Evolutionary conservation across 2,329 filamentous ascomycete species (phyloP).

Genomic region (Penicillium expansum): DNA sequence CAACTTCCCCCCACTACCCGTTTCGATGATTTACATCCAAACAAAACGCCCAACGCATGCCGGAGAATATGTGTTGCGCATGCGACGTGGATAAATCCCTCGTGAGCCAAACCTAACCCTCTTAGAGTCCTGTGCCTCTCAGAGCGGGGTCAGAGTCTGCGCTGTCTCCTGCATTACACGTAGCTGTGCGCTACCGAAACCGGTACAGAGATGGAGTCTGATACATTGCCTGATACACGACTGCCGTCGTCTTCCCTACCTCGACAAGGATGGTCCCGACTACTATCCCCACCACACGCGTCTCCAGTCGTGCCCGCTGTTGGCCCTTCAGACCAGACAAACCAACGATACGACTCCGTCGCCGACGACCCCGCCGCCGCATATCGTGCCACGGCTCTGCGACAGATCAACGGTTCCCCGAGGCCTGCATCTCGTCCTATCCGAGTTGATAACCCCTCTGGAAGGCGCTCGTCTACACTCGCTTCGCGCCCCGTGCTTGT

Average conservation of each 20-base stretch:
- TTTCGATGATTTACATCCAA: not conserved
- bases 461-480: constrained; percentile 29
- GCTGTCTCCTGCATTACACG: constrained; percentile 17
- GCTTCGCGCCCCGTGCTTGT: constrained; percentile 46
- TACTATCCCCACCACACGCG: constrained; percentile 25
- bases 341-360: constrained; percentile 26
- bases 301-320: constrained; percentile 19
- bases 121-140: constrained; percentile 10
- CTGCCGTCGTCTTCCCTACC: constrained; percentile 30
- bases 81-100: constrained; percentile 20
- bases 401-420: constrained; percentile 33
- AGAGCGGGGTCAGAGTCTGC: constrained; percentile 22
- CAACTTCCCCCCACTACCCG: not conserved
- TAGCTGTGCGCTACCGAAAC: not conserved
- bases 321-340: constrained; percentile 23
- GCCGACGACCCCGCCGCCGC: constrained; percentile 21
- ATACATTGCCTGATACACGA: constrained; percentile 27
- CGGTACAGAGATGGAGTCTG: constrained; percentile 34
- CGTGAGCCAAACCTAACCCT: constrained; percentile 16
- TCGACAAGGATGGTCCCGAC: constrained; percentile 33
- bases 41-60: constrained; percentile 20
- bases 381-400: constrained; percentile 32
- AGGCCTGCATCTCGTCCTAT: constrained; percentile 27
- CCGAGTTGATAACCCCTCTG: constrained; percentile 23
- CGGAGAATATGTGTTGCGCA: constrained; percentile 13